Percentiles rank a stretch among this genome's conserved stretches.
Evolutionary conservation across 2,329 filamentous ascomycete species (phyloP).

Genomic region (Proliferodiscus dingleyae): DNA sequence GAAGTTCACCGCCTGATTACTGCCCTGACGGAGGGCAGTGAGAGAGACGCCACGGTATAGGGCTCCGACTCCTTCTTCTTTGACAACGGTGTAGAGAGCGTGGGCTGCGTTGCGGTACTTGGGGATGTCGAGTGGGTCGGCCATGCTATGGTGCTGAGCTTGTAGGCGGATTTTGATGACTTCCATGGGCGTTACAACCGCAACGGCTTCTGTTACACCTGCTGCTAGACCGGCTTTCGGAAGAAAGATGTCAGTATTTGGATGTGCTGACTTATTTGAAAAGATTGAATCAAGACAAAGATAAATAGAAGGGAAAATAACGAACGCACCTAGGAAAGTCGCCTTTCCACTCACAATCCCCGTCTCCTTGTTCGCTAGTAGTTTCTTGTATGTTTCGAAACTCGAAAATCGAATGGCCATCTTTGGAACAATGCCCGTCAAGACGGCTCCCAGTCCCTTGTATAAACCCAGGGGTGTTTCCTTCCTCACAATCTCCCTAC

Average conservation of each 20-base stretch:
- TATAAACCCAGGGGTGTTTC: conserved; percentile 93
- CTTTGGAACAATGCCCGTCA: conserved; percentile 96
- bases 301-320: neutral
- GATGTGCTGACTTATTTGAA: no score
- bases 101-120: conserved; percentile 95
- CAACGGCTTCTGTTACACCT: conserved; percentile 92
- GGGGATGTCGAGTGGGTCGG: conserved; percentile 89
- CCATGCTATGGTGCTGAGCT: conserved; percentile 96
- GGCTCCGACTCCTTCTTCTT: conserved; percentile 82
- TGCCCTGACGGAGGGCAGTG: conserved; percentile 89
- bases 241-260: conserved; percentile 8
- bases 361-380: conserved; percentile 63
- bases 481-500: conserved; percentile 76
- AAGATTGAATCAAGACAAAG: no score
- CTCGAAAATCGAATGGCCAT: conserved; percentile 99
- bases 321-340: conserved; percentile 70
- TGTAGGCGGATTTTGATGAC: conserved; percentile 98
- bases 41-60: conserved; percentile 91
- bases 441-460: conserved; percentile 94
- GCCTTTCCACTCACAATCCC: conserved; percentile 64
- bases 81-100: conserved; percentile 78
- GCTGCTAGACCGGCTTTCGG: conserved; percentile 85
- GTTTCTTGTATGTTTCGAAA: conserved; percentile 91
- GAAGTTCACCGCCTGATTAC: conserved; percentile 93
- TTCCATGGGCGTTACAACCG: conserved; percentile 97